These are phyloP conservation scores for Cercophora newfieldiana DNA, from an alignment of 495 filamentous ascomycete species.

Conservation along the genomic window DNA sequence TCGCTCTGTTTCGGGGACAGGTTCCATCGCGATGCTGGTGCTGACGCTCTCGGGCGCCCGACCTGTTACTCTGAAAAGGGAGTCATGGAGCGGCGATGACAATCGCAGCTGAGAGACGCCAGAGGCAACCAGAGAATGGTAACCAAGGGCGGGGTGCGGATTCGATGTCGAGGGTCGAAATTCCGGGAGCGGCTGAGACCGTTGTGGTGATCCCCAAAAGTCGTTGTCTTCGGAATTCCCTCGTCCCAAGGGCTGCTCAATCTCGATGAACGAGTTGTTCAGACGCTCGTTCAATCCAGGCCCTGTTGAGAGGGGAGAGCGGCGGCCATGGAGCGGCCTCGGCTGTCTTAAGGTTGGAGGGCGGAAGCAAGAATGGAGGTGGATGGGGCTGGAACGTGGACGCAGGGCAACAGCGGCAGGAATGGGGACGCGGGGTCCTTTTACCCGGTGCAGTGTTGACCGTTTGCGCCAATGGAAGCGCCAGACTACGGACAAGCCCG, in stretches of 20 bases:
- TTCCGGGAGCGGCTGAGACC: neutral
- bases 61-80: slow-evolving; percentile 17
- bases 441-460: neutral
- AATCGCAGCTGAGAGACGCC: neutral
- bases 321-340: neutral
- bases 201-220: neutral
- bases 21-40: slow-evolving; percentile 48
- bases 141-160: neutral
- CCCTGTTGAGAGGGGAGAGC: neutral
- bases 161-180: neutral
- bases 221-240: neutral
- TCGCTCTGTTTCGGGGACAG: slow-evolving; percentile 58
- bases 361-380: slow-evolving; percentile 3
- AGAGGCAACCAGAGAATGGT: neutral
- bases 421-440: slow-evolving; percentile 19
- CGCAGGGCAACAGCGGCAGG: slow-evolving; percentile 2
- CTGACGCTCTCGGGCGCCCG: slow-evolving; percentile 30
- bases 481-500: neutral
- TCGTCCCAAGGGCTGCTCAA: neutral
- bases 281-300: slow-evolving; percentile 3
- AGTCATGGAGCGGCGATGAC: slow-evolving; percentile 20
- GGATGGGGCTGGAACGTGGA: slow-evolving; percentile 4
- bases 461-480: slow-evolving; percentile 14
- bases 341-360: neutral
- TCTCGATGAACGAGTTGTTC: neutral